phyloP scores from a whole-genome alignment of 306 rosid species.

The Lotus japonicus region DNA sequence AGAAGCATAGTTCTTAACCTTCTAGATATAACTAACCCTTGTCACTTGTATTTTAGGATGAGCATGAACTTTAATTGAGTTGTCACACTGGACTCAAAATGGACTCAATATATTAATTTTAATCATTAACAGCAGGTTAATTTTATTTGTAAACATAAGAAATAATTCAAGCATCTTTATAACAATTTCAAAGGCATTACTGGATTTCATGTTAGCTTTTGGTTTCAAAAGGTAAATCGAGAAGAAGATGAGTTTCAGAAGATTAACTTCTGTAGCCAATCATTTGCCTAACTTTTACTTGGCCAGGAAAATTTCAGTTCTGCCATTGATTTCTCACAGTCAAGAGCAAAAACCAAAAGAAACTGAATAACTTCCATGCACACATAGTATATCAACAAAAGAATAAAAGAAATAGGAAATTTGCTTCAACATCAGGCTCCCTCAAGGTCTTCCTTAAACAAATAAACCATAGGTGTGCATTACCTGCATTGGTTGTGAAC shows the following conservation, averaged over 20 bases:
- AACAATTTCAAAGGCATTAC: neutral
- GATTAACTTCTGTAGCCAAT: neutral
- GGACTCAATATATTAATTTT: neutral
- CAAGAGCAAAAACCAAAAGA: no score
- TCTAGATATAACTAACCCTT: neutral
- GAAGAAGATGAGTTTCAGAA: neutral
- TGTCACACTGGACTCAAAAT: no score
- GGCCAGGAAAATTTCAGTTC: neutral
- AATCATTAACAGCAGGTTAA: neutral
- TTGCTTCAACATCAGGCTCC: constrained; percentile 2
- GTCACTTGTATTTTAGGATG: neutral
- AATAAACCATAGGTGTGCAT: neutral
- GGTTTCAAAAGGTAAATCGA: neutral
- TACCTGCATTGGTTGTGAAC: constrained; percentile 97
- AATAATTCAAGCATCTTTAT: neutral
- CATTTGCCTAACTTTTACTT: neutral
- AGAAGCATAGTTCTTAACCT: neutral
- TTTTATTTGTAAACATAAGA: neutral
- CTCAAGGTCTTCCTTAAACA: neutral
- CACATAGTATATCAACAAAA: neutral
- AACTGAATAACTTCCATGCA: neutral
- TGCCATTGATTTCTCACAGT: neutral
- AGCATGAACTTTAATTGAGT: neutral
- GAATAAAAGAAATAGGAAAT: neutral
- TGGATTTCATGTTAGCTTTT: neutral